These are phyloP conservation scores for Nectriaceae sp. DNA, from an alignment of 2,329 filamentous ascomycete species.

Conservation along the genomic window DNA sequence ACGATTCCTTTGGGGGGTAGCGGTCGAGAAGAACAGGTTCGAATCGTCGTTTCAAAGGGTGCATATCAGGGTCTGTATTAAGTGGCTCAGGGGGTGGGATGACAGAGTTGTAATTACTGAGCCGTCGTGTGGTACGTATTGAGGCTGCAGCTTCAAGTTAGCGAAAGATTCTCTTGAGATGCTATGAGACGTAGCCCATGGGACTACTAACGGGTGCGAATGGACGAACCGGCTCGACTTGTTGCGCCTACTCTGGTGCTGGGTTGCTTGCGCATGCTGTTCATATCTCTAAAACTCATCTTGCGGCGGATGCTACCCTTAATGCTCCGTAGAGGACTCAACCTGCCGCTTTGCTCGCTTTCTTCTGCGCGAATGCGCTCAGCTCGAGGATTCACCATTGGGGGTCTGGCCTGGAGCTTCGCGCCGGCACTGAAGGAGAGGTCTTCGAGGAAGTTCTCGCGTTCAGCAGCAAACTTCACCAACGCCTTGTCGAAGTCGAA, in stretches of 20 bases:
- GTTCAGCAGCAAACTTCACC: conserved; percentile 91
- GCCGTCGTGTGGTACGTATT: conserved; percentile 77
- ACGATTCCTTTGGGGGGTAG: conserved; percentile 82
- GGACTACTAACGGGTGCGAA: conserved; percentile 2
- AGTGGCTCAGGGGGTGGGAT: conserved; percentile 92
- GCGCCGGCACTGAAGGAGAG: conserved; percentile 85
- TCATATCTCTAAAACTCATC: conserved; percentile 93
- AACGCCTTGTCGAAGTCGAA: conserved; percentile 94
- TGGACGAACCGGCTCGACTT: conserved; percentile 44
- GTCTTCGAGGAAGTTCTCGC: conserved; percentile 91
- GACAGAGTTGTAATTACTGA: conserved; percentile 98
- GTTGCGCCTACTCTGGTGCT: conserved; percentile 69
- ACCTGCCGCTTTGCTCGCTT: conserved; percentile 49
- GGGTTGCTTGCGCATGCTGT: conserved; percentile 86
- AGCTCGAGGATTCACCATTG: conserved; percentile 76
- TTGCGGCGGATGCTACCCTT: conserved; percentile 89
- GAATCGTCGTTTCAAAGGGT: conserved; percentile 89
- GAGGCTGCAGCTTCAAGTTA: conserved; percentile 47
- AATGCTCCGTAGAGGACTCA: conserved; percentile 60
- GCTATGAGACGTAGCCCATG: background rate
- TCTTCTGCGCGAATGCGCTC: conserved; percentile 83
- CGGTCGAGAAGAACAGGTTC: conserved; percentile 95
- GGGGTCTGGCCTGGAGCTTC: conserved; percentile 67
- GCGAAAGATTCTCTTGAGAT: conserved; percentile 13
- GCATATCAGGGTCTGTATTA: conserved; percentile 88